Base-by-base conservation (phyloP, 306 rosid species). In the Pyrus betulifolia region DNA sequence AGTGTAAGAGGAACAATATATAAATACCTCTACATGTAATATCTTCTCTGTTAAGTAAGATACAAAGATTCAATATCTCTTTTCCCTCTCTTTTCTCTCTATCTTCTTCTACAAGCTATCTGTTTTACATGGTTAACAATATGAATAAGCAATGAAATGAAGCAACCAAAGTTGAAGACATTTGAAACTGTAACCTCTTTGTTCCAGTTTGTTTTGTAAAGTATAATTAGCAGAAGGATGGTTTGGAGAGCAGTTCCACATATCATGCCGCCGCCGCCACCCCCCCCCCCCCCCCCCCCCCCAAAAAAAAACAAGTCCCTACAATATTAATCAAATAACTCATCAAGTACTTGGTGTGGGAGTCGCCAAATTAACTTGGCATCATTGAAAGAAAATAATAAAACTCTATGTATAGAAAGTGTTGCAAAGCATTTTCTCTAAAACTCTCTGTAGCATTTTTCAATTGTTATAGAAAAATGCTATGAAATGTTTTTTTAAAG, bases 131-230 rank as follows among this genome's bases (percentile, higher is more conserved):
- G n/a, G n/a, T n/a, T n/a, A n/a, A n/a, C n/a, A n/a, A n/a, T n/a
- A n/a, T 25, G 25, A 25, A 25, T 25, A 25, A 25, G 25, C 21
- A 15, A 49, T 49, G 55, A 5, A 49, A 49, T 15, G 55, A 8
- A 49, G 18, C 4, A 49, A 49, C 55, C 21, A 6, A 49, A 15
- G 55, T 49, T 5, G 55, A 49, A 15, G 21, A 15, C 21, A 15
- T 49, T 49, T 49, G 21, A 15, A 12, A 23, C 5, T 13, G 11
- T 27, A 15, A 88, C 95, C 88, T 88, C 90, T 23, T 81, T 83
- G 44, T 69, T 76, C 90, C 95, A 84, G 38, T 86, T 86, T 79
- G 88, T 83, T 85, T 68, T 84, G 70, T 67, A 84, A 8, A 84
- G 76, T 22, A 87, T 59, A 6, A 82, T 0, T 1, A 79, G 4